Percentiles rank a stretch among this genome's conserved stretches.
Conservation (phyloP, 164 flowering plant species). For the Malania oleifera region DNA sequence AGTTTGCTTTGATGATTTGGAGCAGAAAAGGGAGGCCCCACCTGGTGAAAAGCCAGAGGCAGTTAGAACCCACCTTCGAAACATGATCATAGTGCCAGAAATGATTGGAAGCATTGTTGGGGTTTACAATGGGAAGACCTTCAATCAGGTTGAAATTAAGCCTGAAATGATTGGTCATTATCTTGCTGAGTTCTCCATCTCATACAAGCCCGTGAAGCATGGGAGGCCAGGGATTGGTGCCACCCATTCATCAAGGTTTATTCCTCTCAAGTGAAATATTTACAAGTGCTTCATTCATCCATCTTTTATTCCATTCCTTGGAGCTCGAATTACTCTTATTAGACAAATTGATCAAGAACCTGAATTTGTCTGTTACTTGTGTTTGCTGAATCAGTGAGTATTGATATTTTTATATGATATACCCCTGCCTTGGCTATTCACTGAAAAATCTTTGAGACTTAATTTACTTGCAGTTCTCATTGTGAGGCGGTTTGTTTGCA, state of each 20-base stretch:
- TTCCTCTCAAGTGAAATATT: constrained; percentile 44
- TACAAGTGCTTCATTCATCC: too few species aligned
- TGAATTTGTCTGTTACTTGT: too few species aligned
- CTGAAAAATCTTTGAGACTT: too few species aligned
- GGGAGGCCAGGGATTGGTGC: constrained; percentile 65
- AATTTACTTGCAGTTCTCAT: too few species aligned
- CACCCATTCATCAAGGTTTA: constrained; percentile 56
- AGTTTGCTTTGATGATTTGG: constrained; percentile 3
- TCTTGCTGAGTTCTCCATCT: constrained; percentile 51
- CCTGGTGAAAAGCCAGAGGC: constrained; percentile 57
- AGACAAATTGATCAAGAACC: too few species aligned
- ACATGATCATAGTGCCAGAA: constrained; percentile 60
- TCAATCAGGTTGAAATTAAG: constrained; percentile 57
- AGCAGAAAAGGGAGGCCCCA: constrained; percentile 52
- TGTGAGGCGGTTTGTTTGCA: too few species aligned
- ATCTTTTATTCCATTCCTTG: too few species aligned
- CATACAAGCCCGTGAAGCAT: constrained; percentile 57
- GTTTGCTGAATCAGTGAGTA: too few species aligned
- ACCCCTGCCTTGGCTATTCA: too few species aligned
- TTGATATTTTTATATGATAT: too few species aligned
- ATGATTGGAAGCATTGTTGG: constrained; percentile 65
- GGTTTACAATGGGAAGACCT: constrained; percentile 58
- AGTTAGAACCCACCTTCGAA: constrained; percentile 44
- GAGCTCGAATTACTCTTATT: too few species aligned
- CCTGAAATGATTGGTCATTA: constrained; percentile 58